Base-by-base conservation (phyloP, 768 basidiomycete genomes). In the Lactarius sanguifluus region DNA sequence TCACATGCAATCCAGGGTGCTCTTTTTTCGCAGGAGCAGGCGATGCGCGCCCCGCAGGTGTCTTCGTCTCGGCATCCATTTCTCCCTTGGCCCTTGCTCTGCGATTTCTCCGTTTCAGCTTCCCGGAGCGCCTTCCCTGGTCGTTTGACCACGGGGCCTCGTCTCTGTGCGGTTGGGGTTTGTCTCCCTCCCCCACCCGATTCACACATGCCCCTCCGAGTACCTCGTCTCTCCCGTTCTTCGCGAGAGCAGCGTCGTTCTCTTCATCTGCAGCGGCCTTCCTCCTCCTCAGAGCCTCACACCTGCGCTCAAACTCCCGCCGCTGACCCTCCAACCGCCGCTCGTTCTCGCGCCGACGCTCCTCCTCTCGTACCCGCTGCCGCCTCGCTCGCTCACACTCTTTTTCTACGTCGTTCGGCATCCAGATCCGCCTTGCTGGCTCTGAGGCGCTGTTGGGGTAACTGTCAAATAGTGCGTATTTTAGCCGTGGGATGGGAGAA, bases 301-400 rank as follows among this genome's bases (percentile, higher is more conserved):
- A 12, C 20, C 38, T 43, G 32, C 65, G 65, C 50, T 66, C 50
- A 59, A 32, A 36, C 40, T 59, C 57, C 18, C 18, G n/a, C 32
- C 36, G 47, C 61, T 66, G 65, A 2, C 38, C 65, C 40, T 62
- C 61, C 28, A 66, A 36, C 34, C 65, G 60, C 23, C 25, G 61
- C 36, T 25, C 50, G 30, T 66, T 66, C 47, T 25, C 20, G 30
- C 45, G 56, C 12, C 38, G 36, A 16, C 57, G 56, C 18, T 28
- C 6, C 38, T 50, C 61, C 16, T 43, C 16, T 25, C 23, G 23
- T n/a, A 3, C 7, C 5, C 12, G 32, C 43, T 28, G n/a, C 38
- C 5, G 15, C 20, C 16, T 30, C 32, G 34, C 30, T 8, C 3
- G 16, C 13, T 9, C 38, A 32, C 3, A 8, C 2, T 12, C 9